Evolutionary conservation across 805 yeast genomes (phyloP).

Genomic region (Starmera quercuum): DNA sequence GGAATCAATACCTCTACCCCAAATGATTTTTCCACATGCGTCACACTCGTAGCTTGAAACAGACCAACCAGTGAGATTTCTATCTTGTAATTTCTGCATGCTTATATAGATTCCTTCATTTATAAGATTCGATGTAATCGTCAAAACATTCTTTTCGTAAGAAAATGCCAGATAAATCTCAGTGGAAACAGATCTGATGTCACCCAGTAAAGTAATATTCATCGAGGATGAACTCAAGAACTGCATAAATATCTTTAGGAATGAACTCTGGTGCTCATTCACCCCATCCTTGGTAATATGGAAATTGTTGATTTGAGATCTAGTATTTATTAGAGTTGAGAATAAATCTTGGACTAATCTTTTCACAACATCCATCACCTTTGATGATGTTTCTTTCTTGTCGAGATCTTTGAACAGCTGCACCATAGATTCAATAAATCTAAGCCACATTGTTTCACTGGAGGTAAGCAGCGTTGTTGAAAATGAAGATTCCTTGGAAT

Average conservation of each 20-base stretch:
- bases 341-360: conserved; percentile 35
- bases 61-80: conserved; percentile 58
- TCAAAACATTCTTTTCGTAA: conserved; percentile 52
- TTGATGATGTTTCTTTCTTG: conserved; percentile 5
- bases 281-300: conserved; percentile 10
- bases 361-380: conserved; percentile 27
- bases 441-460: conserved; percentile 31
- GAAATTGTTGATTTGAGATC: conserved; percentile 17
- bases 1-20: conserved; percentile 57
- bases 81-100: conserved; percentile 32
- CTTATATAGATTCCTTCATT: conserved; percentile 47
- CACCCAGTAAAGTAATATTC: conserved; percentile 45
- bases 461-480: conserved; percentile 12
- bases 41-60: conserved; percentile 52
- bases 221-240: conserved; percentile 43
- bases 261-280: conserved; percentile 26
- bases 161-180: conserved; percentile 60
- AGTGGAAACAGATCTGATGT: conserved; percentile 49
- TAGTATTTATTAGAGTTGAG: conserved; percentile 28
- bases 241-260: conserved; percentile 45
- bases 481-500: conserved; percentile 4
- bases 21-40: conserved; percentile 64
- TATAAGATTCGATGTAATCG: conserved; percentile 43
- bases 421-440: conserved; percentile 31
- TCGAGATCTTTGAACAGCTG: conserved; percentile 23